These are phyloP conservation scores for Solanum stenotomum DNA, from an alignment of 257 asterid genomes.

Conservation along the genomic window DNA sequence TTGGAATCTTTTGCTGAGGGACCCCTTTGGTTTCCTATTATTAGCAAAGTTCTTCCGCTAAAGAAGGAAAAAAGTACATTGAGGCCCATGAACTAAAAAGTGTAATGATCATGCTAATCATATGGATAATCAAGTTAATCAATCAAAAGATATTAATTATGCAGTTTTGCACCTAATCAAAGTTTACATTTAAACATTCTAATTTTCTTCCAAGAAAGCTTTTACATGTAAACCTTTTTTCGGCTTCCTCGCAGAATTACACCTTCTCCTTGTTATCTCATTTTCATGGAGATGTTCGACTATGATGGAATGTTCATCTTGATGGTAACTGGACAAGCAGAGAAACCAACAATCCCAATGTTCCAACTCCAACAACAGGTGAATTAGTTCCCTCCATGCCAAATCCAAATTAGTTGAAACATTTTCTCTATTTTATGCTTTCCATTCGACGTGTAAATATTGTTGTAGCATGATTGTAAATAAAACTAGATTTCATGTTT, in stretches of 20 bases:
- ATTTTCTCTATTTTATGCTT: not conserved
- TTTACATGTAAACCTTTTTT: not conserved
- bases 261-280: constrained; percentile 9
- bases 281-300: not conserved
- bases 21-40: not conserved
- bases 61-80: not conserved
- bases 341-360: not conserved
- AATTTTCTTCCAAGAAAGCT: not conserved
- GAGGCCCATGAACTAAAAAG: not conserved
- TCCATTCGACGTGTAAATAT: not conserved
- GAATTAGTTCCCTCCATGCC: not conserved
- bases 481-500: not conserved
- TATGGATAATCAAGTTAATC: not conserved
- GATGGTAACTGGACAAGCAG: not conserved
- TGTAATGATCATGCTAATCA: not conserved
- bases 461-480: not conserved
- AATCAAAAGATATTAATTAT: not conserved
- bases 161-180: not conserved
- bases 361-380: not conserved
- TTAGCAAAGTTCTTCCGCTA: not conserved
- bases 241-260: not conserved
- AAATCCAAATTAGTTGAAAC: not conserved
- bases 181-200: not conserved
- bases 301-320: constrained; percentile 1
- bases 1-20: not conserved